phyloP scores from a whole-genome alignment of 192 early-diverging fungal species.

The Podila epigama region DNA sequence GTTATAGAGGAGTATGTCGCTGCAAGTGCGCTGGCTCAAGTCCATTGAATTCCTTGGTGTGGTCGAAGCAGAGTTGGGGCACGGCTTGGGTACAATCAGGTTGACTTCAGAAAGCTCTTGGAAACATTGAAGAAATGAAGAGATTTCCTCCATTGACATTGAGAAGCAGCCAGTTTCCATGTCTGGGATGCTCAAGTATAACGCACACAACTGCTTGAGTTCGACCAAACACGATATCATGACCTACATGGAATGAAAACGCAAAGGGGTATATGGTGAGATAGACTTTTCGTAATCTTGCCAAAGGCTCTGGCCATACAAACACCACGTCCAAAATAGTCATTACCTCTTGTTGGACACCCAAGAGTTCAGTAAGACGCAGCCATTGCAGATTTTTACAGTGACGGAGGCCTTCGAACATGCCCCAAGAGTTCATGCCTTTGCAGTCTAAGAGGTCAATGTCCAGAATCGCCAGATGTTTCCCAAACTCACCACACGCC shows the following conservation, averaged over 20 bases:
- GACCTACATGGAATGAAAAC: background rate
- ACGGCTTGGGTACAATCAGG: conserved; percentile 19
- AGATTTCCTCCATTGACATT: conserved; percentile 25
- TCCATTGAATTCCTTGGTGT: conserved; percentile 28
- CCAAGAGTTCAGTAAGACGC: conserved; percentile 15
- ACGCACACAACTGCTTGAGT: background rate
- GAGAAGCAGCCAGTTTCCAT: conserved; percentile 10
- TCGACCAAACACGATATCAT: conserved; percentile 10
- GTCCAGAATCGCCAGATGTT: conserved; percentile 2
- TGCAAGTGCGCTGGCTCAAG: background rate
- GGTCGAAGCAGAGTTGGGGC: conserved; percentile 16
- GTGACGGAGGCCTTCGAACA: conserved; percentile 14
- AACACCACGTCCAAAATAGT: background rate
- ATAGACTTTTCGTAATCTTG: too few species aligned
- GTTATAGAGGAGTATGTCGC: conserved; percentile 1
- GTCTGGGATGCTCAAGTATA: conserved; percentile 15
- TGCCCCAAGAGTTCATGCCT: conserved; percentile 22
- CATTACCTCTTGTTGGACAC: conserved; percentile 16
- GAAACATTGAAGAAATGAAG: conserved; percentile 5
- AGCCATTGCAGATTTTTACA: conserved; percentile 9
- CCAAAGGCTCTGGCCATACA: too few species aligned
- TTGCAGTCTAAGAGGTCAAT: conserved; percentile 20
- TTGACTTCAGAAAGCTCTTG: conserved; percentile 19
- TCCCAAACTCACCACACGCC: conserved; percentile 22
- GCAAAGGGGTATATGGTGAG: too few species aligned